Percentiles rank a stretch among this genome's conserved stretches.
These are phyloP conservation scores for Flaveria trinervia DNA, from an alignment of 129 eudicot species.

Conservation along the genomic window DNA sequence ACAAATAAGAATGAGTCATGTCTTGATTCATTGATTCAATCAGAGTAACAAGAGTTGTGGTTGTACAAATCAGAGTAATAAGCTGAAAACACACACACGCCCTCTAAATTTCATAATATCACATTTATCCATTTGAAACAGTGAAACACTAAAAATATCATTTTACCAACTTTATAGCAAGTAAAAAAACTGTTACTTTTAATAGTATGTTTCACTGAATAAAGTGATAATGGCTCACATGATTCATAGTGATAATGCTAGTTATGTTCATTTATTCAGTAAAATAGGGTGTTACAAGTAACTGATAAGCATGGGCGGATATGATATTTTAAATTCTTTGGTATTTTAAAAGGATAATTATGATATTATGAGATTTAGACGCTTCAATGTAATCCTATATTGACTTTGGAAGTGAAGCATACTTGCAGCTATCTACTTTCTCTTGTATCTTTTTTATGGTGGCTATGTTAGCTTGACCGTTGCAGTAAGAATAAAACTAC, in stretches of 20 bases:
- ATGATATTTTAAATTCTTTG: background rate
- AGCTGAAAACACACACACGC: too few species aligned
- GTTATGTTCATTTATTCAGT: background rate
- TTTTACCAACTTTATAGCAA: background rate
- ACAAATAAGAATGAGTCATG: background rate
- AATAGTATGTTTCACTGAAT: background rate
- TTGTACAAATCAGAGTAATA: too few species aligned
- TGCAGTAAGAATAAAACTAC: background rate
- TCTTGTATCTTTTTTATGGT: background rate
- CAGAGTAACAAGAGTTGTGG: background rate
- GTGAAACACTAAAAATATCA: background rate
- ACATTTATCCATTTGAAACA: background rate
- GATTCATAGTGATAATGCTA: background rate
- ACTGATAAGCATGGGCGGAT: background rate
- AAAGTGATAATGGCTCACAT: background rate
- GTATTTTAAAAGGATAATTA: background rate
- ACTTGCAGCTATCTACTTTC: background rate
- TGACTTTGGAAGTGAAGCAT: background rate
- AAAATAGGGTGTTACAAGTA: background rate
- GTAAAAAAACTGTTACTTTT: background rate
- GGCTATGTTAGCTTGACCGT: background rate
- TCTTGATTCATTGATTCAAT: background rate
- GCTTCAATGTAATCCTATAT: background rate
- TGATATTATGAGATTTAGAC: background rate
- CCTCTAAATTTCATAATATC: background rate